Evolutionary conservation across 306 rosid species (phyloP).

Genomic region (Gastrolobium villosum): DNA sequence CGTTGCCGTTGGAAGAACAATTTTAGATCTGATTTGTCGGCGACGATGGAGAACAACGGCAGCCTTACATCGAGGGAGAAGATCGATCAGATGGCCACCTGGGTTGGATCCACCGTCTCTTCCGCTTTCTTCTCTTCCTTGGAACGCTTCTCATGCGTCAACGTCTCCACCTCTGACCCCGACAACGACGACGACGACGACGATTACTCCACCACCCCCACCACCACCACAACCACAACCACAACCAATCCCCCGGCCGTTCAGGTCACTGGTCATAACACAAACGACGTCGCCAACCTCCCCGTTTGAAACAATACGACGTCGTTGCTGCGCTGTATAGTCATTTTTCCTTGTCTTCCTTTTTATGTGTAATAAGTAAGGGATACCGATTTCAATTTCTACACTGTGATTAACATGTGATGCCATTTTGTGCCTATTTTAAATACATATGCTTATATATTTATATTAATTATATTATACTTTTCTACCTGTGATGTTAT

Average conservation of each 20-base stretch:
- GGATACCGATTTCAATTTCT: slow-evolving; percentile 23
- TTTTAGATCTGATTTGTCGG: slow-evolving; percentile 43
- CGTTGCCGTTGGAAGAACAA: not conserved
- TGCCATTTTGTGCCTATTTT: slow-evolving; percentile 31
- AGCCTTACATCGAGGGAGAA: slow-evolving; percentile 60
- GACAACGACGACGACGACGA: slow-evolving; percentile 64
- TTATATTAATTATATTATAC: slow-evolving; percentile 1
- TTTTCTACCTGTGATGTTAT: not conserved
- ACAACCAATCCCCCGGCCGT: slow-evolving; percentile 39
- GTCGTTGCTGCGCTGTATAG: slow-evolving; percentile 48
- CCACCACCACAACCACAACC: slow-evolving; percentile 22
- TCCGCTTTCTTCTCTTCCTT: slow-evolving; percentile 88
- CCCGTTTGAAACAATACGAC: slow-evolving; percentile 56
- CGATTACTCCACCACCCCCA: slow-evolving; percentile 37
- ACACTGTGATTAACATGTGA: slow-evolving; percentile 18
- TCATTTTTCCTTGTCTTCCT: slow-evolving; percentile 46
- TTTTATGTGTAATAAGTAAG: slow-evolving; percentile 36
- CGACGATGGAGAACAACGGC: slow-evolving; percentile 58
- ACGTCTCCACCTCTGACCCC: slow-evolving; percentile 71
- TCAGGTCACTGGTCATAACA: slow-evolving; percentile 33
- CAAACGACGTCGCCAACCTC: slow-evolving; percentile 57
- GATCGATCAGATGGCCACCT: slow-evolving; percentile 70
- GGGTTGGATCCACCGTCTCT: slow-evolving; percentile 77
- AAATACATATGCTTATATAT: not conserved
- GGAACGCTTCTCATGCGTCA: slow-evolving; percentile 87